Evolutionary conservation across 2,329 filamentous ascomycete genomes (phyloP).

Genomic region (Fusarium fujikuroi): DNA sequence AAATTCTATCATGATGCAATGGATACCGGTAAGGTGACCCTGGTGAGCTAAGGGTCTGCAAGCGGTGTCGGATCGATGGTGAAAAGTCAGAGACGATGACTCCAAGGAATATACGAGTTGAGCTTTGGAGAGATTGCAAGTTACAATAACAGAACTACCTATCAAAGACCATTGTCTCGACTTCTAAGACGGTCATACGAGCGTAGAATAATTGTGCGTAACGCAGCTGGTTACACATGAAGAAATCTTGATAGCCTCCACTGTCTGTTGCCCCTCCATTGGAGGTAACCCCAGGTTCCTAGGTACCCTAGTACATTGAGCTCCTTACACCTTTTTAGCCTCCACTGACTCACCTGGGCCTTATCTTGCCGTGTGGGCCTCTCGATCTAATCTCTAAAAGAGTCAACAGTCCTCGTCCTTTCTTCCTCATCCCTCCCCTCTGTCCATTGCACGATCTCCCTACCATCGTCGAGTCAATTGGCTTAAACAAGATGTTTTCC

Average conservation of each 20-base stretch:
- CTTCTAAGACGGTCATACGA: neutral
- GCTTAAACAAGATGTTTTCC: slow-evolving; percentile 54
- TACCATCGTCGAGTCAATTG: slow-evolving; percentile 38
- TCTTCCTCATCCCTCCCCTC: slow-evolving; percentile 11
- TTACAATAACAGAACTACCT: neutral
- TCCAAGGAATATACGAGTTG: neutral
- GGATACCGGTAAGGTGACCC: neutral
- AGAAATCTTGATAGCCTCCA: neutral
- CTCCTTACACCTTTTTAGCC: neutral
- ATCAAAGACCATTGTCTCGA: neutral
- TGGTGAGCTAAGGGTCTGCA: neutral
- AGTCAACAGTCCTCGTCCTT: slow-evolving; percentile 17
- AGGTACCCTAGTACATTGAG: neutral
- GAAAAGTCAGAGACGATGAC: neutral
- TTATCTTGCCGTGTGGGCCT: slow-evolving; percentile 4
- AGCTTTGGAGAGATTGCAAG: neutral
- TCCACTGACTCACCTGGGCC: neutral
- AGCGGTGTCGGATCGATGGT: neutral
- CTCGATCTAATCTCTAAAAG: slow-evolving; percentile 16
- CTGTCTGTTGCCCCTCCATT: slow-evolving; percentile 30
- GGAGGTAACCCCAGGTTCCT: slow-evolving; percentile 1
- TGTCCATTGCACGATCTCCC: slow-evolving; percentile 12
- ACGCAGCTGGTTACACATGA: neutral
- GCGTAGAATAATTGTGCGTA: neutral
- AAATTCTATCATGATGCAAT: neutral